phyloP scores from a whole-genome alignment of 2,329 filamentous ascomycete species.

The Zymoseptoria tritici region DNA sequence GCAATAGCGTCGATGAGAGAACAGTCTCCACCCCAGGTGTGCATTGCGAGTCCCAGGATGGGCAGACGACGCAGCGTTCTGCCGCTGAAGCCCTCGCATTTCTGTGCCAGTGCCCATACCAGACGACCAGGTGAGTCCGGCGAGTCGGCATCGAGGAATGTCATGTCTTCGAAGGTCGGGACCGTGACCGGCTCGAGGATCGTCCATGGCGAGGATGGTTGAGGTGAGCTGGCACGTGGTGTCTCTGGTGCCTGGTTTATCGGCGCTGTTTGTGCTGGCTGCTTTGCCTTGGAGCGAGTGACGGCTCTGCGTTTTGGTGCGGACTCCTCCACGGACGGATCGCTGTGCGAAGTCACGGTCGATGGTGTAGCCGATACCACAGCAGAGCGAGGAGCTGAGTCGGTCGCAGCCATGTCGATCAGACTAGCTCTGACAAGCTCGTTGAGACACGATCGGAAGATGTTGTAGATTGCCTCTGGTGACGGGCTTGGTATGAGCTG shows the following conservation, averaged over 20 bases:
- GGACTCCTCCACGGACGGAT: not conserved
- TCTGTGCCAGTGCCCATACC: constrained; percentile 29
- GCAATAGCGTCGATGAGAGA: constrained; percentile 32
- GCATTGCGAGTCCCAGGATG: constrained; percentile 35
- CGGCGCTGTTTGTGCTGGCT: not conserved
- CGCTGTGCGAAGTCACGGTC: not conserved
- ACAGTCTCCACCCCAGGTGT: constrained; percentile 31
- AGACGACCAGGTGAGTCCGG: constrained; percentile 22
- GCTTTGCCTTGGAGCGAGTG: not conserved
- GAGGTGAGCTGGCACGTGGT: not conserved
- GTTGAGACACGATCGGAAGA: constrained; percentile 42
- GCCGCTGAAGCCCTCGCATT: constrained; percentile 35
- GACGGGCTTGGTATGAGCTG: constrained; percentile 38
- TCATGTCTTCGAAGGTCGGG: constrained; percentile 27
- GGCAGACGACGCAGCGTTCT: constrained; percentile 37
- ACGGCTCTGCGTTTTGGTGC: not conserved
- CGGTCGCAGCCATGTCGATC: constrained; percentile 21
- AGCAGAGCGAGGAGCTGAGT: not conserved
- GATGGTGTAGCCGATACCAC: not conserved
- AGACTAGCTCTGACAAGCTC: constrained; percentile 36
- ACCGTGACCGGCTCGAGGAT: constrained; percentile 14
- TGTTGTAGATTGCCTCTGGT: constrained; percentile 38
- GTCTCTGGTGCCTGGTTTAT: not conserved
- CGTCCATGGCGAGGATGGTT: constrained; percentile 6
- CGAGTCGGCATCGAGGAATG: constrained; percentile 13